Conservation (phyloP, 1,139 yeast genomes). For the Tardiomyces digboiensis region DNA sequence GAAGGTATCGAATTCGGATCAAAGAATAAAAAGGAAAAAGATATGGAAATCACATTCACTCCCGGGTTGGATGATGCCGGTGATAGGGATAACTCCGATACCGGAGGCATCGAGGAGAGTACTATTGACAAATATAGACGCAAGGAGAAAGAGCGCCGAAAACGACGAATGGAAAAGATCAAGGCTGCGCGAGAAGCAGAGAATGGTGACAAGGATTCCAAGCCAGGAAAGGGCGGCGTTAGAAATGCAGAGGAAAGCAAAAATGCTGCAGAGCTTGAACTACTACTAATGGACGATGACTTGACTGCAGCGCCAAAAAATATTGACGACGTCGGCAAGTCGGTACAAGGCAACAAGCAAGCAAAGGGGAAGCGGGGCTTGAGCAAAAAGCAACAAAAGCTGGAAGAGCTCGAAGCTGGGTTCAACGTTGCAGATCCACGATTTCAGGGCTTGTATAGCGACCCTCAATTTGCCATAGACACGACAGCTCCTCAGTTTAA, state of each 20-base stretch:
- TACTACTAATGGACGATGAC: constrained; percentile 64
- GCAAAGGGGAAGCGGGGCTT: constrained; percentile 63
- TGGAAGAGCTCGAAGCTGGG: constrained; percentile 36
- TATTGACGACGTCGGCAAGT: constrained; percentile 1
- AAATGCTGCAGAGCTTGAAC: constrained; percentile 62
- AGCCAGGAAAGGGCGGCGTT: background rate
- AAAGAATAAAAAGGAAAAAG: constrained; percentile 44
- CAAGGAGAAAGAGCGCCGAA: constrained; percentile 89
- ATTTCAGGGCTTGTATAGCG: constrained; percentile 79
- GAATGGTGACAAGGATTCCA: constrained; percentile 11
- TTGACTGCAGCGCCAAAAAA: constrained; percentile 5
- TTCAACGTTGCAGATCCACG: constrained; percentile 80
- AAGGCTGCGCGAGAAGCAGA: constrained; percentile 18
- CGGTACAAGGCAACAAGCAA: constrained; percentile 29
- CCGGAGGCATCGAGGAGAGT: constrained; percentile 49
- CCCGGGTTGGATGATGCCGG: constrained; percentile 55
- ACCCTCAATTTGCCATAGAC: constrained; percentile 77
- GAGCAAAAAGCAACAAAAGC: constrained; percentile 55
- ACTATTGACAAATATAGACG: constrained; percentile 77
- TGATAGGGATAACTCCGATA: constrained; percentile 16
- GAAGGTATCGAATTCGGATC: constrained; percentile 28
- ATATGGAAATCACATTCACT: constrained; percentile 93
- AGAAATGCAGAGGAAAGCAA: constrained; percentile 28
- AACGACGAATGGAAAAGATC: constrained; percentile 48
- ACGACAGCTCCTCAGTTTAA: constrained; percentile 85